Base-by-base conservation (phyloP, 208 protist genomes). In the Crithidia expoeki region DNA sequence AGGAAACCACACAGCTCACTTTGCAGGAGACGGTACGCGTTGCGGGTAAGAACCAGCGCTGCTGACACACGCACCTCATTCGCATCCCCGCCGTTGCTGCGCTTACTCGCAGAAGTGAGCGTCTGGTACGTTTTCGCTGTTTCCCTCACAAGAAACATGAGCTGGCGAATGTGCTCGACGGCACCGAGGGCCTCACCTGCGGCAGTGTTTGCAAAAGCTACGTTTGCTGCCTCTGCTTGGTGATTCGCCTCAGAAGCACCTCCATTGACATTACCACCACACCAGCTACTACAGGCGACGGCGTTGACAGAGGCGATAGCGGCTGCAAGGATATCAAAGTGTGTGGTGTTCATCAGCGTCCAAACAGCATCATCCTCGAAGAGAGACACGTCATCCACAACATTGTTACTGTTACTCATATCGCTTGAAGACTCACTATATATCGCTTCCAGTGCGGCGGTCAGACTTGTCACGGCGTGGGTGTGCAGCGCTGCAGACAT, bases 11-110 rank as follows among this genome's bases (percentile, higher is more conserved):
- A 87, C 32, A 94, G 56, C 42, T 81, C 68, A 34, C 79, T 83
- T 46, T 90, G 82, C 59, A 94, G 60, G 14, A 92, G 57, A 23
- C 89, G 79, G 17, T 80, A 80, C 1, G 60, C 59, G 66, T 94
- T 88, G 16, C 89, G 81, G 9, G 65, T 50, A 4, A 92, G 23
- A 27, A 92, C 36, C 14, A 92, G 49, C 50, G 84, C n/a, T 33
- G 72, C 62, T 46, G 85, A 59, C 11, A 84, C 53, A 28, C 72
- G 75, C 30, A 19, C 38, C 49, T 79, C 65, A 9, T 42, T 27
- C 46, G 56, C 74, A 36, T 47, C 61, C 21, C 19, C 61, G n/a
- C 12, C 52, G 14, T 21, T 25, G 23, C n/a, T 40, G 2, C 32
- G 40, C 53, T 42, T 23, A 4, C 23, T 17, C 5, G 44, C 47